Evolutionary conservation across 805 yeast genomes (phyloP), one percentile per base, ranked within the genome.

Genomic region (Cyberlindnera mycetangii): DNA sequence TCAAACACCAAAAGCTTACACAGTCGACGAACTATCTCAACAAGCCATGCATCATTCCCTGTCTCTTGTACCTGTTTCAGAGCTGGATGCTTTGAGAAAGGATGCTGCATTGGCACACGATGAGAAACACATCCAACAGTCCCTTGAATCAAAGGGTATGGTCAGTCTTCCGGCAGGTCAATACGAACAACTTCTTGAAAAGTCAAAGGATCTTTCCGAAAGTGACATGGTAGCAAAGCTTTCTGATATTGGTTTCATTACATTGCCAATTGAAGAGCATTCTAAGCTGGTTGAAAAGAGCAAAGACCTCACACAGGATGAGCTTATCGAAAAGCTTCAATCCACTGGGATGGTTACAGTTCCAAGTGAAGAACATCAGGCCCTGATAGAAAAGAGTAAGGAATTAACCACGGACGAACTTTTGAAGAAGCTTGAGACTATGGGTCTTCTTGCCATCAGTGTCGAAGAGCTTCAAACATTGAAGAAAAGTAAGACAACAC

Each of bases 211-310:
- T 5, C 32, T 37, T 10, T 33, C 50, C 2, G 47, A 42, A 27
- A 39, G 42, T 1, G 42, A 37, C 16, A n/a, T 55, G 9, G 22
- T 45, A 14, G 31, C 37, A 2, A 38, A 39, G 20, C 47, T 50
- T n/a, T 45, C 50, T 7, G 66, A 62, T 10, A 51, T 62, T 32
- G 73, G 69, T 7, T 48, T 70, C 39, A 61, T 65, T 10, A 44
- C 63, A 14, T 15, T 25, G 40, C 41, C 35, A 24, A 32, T 16
- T 36, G 37, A 33, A 5, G 38, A 35, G 17, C 38, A 22, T 20
- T 5, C 37, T 10, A 22, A 16, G 10, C 15, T 44, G 7, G 36
- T 35, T 24, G 20, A 46, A 19, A 37, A 38, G 21, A 19, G 38
- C 16, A 37, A 31, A 9, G 45, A 44, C 2, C 31, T 37, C 15